Evolutionary conservation across 352 stramenopile genomes (phyloP).

Genomic region (Elongisporangium prolatum): DNA sequence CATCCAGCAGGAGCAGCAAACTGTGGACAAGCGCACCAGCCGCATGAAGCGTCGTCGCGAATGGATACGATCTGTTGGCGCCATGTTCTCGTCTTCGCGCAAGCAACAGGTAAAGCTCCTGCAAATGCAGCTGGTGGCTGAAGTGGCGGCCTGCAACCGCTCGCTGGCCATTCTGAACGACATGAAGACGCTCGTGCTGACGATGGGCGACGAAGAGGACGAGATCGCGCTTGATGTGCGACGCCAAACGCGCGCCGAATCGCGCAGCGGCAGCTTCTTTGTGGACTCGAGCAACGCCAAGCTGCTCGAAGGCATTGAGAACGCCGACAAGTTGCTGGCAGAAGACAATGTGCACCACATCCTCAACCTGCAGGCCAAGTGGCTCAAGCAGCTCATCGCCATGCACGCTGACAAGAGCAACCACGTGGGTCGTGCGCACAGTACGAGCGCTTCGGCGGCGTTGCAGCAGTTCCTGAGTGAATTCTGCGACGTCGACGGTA

Average conservation of each 20-base stretch:
- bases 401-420: slow-evolving; percentile 47
- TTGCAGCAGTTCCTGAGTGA: slow-evolving; percentile 38
- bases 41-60: slow-evolving; percentile 36
- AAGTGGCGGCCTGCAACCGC: slow-evolving; percentile 52
- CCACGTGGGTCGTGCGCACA: slow-evolving; percentile 5
- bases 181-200: slow-evolving; percentile 32
- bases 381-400: slow-evolving; percentile 42
- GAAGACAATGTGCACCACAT: slow-evolving; percentile 59
- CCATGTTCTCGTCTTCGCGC: slow-evolving; percentile 37
- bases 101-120: slow-evolving; percentile 55
- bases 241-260: slow-evolving; percentile 5
- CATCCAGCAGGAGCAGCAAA: slow-evolving; percentile 47
- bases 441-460: slow-evolving; percentile 9
- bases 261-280: slow-evolving; percentile 23
- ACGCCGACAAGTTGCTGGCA: slow-evolving; percentile 52
- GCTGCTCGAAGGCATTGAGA: slow-evolving; percentile 35
- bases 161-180: slow-evolving; percentile 48
- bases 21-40: slow-evolving; percentile 33
- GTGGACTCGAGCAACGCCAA: slow-evolving; percentile 26
- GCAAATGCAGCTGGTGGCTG: slow-evolving; percentile 69
- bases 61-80: slow-evolving; percentile 41
- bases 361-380: slow-evolving; percentile 49
- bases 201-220: slow-evolving; percentile 18
- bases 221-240: neutral
- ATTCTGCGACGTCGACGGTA: slow-evolving; percentile 11